Base-by-base conservation (phyloP, 495 filamentous ascomycete genomes). In the Rostrohypoxylon terebratum region DNA sequence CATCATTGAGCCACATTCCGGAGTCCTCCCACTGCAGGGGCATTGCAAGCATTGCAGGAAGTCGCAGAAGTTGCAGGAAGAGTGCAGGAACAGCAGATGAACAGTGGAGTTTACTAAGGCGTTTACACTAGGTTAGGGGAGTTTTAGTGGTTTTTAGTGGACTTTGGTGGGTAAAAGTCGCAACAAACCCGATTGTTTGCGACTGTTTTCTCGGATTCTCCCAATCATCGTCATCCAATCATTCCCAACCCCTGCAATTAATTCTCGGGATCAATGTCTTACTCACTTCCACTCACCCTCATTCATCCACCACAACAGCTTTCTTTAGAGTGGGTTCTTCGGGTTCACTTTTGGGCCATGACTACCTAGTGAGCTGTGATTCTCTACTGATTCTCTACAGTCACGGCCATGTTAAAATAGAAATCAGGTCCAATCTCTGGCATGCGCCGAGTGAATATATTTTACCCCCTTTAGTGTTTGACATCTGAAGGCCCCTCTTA, bases 191-290 rank as follows among this genome's bases (percentile, higher is more conserved):
- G 18, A 63, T 31, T 61, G 45, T 60, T n/a, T 54, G 55, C 47
- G n/a, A n/a, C n/a, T n/a, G n/a, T n/a, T n/a, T 28, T 28, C 28
- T 28, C 28, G 3, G 6, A 28, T 28, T 5, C n/a, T 20, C 3
- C 33, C 31, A 47, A 16, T 38, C 14, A 42, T 36, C 57, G 45
- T 50, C 16, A 61, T 7, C 65, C 65, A 73, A 65, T 53, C 64
- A 64, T 54, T 45, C 64, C 64, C 64, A 68, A 61, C 60, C 64
- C 36, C 66, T 57, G 58, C 50, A 67, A 66, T 66, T 63, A 69
- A 62, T 40, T 33, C 38, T 33, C 38, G 25, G 23, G 25, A 47
- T 68, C 48, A 28, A 18, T 28, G 38, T 42, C 38, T 42, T n/a
- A 42, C 38, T 42, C 38, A 42, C 38, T 28, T 28, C 21, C 8